Base-by-base conservation (phyloP, 495 filamentous ascomycete species). In the Penicillium roqueforti region DNA sequence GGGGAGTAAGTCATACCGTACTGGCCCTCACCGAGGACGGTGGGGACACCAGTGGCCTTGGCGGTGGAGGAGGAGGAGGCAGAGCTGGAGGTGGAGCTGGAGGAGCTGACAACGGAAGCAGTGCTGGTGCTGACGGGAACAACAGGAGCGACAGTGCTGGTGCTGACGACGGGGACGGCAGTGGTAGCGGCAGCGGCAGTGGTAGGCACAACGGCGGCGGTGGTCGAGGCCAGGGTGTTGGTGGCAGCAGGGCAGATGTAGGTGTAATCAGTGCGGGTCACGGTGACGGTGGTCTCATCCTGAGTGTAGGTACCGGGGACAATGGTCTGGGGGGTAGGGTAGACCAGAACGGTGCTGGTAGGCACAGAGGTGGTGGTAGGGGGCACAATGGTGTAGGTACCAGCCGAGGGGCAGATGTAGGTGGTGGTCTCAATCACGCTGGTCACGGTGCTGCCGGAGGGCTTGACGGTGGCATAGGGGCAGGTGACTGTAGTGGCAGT, bases 1-100 rank as follows among this genome's bases (percentile, higher is more conserved):
- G 92, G 89, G 37, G 89, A 91, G 82, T 96, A 97, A 59, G 93
- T 89, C 66, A 97, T 90, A 76, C 86, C 88, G 85, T 88, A 96
- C 66, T 84, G 79, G 70, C 79, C 69, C 48, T 78, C 78, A 50
- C 63, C 55, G 63, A 45, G 42, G 6, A 29, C 42, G 26, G 28
- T n/a, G 16, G 42, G 42, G 11, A 28, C n/a, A 8, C 2, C 1
- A 26, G 26, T 45, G 16, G 32, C 14, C 32, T 36, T n/a, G 32
- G 6, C 16, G 32, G 10, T 9, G 32, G 14, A 1, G 16, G 42
- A 19, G 26, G 74, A 75, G 31, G 49, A 6, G 48, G 56, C 59
- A 39, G 52, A 19, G 50, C 60, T 43, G 51, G 54, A 45, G 58
- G 31, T 38, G 51, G 38, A 50, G 58, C 22, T 23, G 22, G 22